Base-by-base conservation (phyloP, 176 grass and related monocot genomes). In the Lolium multiflorum region DNA sequence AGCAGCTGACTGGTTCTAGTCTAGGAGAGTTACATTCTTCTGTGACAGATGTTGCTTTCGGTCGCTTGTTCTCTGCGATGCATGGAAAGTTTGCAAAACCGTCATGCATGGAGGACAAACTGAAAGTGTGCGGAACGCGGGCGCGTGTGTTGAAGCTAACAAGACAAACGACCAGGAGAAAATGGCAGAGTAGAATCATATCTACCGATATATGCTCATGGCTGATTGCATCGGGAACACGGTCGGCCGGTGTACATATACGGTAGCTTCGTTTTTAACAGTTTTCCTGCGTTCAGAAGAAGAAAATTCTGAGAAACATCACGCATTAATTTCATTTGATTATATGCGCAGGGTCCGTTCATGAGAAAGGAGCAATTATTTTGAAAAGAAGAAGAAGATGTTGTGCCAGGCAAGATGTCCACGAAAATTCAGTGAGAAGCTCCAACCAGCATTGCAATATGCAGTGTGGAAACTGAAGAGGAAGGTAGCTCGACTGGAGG, bases 1-100 rank as follows among this genome's bases (percentile, higher is more conserved):
- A 28, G 24, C 61, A 26, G 25, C 4, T 67, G 17, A 18, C 35
- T 41, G 24, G 66, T 64, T 64, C 14, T 8, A 28, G 22, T 14
- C 7, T 11, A 21, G 4, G n/a, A 74, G 11, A 11, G 44, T 38
- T 11, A 24, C 18, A 43, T 24, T 12, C 12, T 9, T 22, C 35
- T 78, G 13, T 18, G n/a, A n/a, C 9, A n/a, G 68, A 14, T 79
- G 76, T 79, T 57, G 62, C 74, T 86, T 70, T 86, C 37, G 62
- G 31, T 20, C 14, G 60, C n/a, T 21, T 49, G 18, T 5, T 85
- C 31, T 56, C 66, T 69, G 83, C 48, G 61, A 57, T 28, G 46
- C 22, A 35, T 59, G 28, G 18, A 17, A 25, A 64, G 31, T 35
- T 35, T 35, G 31, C 31, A 35, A 35, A 1, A 35, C 31, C 31